These are phyloP conservation scores for Chenopodium suecicum DNA, from an alignment of 148 eudicot species.

Conservation along the genomic window DNA sequence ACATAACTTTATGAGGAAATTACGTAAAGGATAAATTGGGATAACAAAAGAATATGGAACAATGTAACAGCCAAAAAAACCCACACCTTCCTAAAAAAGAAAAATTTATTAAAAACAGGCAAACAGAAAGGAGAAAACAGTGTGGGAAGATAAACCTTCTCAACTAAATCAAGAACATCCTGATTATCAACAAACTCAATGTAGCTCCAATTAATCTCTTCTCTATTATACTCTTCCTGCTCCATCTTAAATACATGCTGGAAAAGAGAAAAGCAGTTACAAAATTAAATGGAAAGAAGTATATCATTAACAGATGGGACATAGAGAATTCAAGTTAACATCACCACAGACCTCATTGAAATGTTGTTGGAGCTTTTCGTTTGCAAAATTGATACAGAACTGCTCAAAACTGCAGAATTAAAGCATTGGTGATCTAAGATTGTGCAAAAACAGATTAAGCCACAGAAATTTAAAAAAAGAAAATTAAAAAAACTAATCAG, in stretches of 20 bases:
- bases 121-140: not conserved
- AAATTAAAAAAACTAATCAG: not conserved
- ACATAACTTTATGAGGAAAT: not conserved
- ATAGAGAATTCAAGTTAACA: conserved; percentile 1
- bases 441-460: not conserved
- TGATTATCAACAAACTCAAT: conserved; percentile 97
- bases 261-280: conserved; percentile 25
- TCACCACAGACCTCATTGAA: conserved; percentile 76
- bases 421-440: conserved; percentile 2
- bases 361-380: conserved; percentile 99
- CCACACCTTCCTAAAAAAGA: not conserved
- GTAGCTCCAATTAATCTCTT: conserved; percentile 97
- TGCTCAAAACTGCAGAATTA: conserved; percentile 82
- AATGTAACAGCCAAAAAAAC: not conserved
- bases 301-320: not conserved
- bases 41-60: not conserved
- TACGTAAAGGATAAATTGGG: not conserved
- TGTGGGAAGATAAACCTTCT: conserved; percentile 57
- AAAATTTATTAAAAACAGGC: not conserved
- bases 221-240: conserved; percentile 94
- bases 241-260: conserved; percentile 99
- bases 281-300: not conserved
- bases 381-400: conserved; percentile 97
- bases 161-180: conserved; percentile 95
- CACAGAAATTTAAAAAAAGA: not conserved